Conservation (phyloP, 495 filamentous ascomycete genomes). For the Podospora anserina region DNA sequence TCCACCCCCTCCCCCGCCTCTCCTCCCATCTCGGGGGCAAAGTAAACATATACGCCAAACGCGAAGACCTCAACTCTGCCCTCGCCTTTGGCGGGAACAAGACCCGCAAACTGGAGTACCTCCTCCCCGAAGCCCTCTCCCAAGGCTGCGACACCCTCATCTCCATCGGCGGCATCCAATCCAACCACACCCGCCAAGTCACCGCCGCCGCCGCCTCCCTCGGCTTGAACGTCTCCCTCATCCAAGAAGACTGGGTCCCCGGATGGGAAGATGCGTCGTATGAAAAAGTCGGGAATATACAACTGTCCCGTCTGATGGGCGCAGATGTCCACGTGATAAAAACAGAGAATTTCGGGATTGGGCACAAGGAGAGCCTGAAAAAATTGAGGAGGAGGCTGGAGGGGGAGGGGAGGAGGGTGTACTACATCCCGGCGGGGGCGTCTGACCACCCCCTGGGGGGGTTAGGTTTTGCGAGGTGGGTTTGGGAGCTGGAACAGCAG, state of each 20-base stretch:
- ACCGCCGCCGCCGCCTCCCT: conserved; percentile 54
- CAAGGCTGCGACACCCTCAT: conserved; percentile 55
- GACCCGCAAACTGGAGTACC: conserved; percentile 62
- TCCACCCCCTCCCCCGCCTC: conserved; percentile 58
- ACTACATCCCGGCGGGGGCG: conserved; percentile 63
- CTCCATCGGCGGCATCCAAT: conserved; percentile 62
- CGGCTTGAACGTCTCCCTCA: conserved; percentile 52
- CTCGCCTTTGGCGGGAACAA: conserved; percentile 67
- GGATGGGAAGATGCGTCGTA: conserved; percentile 48
- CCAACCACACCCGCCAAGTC: conserved; percentile 63
- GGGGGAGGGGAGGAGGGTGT: conserved; percentile 50
- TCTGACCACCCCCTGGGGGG: conserved; percentile 65
- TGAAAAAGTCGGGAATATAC: conserved; percentile 58
- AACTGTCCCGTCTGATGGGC: conserved; percentile 60
- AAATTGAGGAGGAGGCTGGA: conserved; percentile 46
- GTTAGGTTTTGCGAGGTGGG: conserved; percentile 62
- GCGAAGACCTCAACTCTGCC: conserved; percentile 61
- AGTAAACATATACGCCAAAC: conserved; percentile 59
- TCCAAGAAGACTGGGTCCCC: conserved; percentile 65
- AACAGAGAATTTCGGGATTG: conserved; percentile 54
- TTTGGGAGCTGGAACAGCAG: conserved; percentile 58
- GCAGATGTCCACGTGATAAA: conserved; percentile 51
- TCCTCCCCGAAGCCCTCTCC: conserved; percentile 55
- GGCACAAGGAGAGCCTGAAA: conserved; percentile 54
- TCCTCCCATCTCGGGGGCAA: conserved; percentile 51